Conservation (phyloP, 345 rosid species). For the Psidium guajava region DNA sequence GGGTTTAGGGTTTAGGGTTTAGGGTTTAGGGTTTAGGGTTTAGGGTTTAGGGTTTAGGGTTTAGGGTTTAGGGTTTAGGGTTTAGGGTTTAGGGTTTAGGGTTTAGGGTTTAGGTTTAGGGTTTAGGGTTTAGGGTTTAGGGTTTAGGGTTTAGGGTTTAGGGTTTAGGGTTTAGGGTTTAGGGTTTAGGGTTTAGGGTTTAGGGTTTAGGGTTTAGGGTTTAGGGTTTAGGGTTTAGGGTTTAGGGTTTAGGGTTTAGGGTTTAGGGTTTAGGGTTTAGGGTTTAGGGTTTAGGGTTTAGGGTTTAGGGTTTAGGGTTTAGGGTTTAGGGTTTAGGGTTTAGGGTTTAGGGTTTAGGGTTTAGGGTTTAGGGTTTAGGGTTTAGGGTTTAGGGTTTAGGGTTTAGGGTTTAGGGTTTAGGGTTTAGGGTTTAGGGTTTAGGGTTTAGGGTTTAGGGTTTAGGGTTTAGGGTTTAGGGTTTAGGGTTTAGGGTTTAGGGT, state of each 20-base stretch:
- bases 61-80: constrained; percentile 3
- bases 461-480: too few relatives aligned
- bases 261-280: neutral
- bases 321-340: constrained; percentile 1
- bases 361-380: neutral
- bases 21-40: neutral
- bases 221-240: constrained; percentile 5
- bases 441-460: too few relatives aligned
- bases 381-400: too few relatives aligned
- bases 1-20: neutral
- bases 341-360: constrained; percentile 1
- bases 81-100: neutral
- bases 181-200: constrained; percentile 4
- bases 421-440: too few relatives aligned
- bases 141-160: neutral
- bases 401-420: too few relatives aligned
- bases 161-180: constrained; percentile 1
- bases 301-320: neutral
- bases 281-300: too few relatives aligned
- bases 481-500: too few relatives aligned
- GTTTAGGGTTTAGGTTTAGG: neutral
- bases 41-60: neutral
- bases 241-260: constrained; percentile 3
- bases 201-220: constrained; percentile 6
- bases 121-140: neutral